phyloP scores from a whole-genome alignment of 2,329 filamentous ascomycete genomes.

The Neurospora sp. region DNA sequence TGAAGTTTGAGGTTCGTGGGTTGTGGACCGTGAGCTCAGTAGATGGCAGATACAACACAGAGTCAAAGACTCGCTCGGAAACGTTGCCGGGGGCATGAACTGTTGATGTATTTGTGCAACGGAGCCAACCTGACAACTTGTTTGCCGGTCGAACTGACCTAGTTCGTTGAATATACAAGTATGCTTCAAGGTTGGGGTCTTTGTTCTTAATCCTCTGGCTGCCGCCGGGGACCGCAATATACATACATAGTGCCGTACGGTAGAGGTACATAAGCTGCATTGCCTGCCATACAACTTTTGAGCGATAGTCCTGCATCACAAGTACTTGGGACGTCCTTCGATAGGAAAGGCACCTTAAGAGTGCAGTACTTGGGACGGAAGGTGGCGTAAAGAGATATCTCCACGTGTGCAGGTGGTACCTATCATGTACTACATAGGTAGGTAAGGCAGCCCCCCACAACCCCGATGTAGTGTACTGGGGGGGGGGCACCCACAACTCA shows the following conservation, averaged over 20 bases:
- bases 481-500: background rate
- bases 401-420: background rate
- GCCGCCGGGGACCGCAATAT: background rate
- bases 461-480: background rate
- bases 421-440: background rate
- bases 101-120: background rate
- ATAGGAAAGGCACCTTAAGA: background rate
- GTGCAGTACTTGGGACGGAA: background rate
- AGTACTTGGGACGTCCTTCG: background rate
- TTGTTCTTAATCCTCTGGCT: background rate
- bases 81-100: background rate
- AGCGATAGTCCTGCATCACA: background rate
- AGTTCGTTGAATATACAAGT: background rate
- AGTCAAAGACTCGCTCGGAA: background rate
- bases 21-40: background rate
- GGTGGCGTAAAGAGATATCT: background rate
- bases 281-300: background rate
- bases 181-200: background rate
- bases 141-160: background rate
- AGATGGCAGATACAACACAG: background rate
- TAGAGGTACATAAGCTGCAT: background rate
- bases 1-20: background rate
- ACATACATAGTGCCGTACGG: background rate
- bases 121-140: background rate
- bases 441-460: background rate